phyloP scores from a whole-genome alignment of 768 basidiomycete genomes.

The Trametes maxima region DNA sequence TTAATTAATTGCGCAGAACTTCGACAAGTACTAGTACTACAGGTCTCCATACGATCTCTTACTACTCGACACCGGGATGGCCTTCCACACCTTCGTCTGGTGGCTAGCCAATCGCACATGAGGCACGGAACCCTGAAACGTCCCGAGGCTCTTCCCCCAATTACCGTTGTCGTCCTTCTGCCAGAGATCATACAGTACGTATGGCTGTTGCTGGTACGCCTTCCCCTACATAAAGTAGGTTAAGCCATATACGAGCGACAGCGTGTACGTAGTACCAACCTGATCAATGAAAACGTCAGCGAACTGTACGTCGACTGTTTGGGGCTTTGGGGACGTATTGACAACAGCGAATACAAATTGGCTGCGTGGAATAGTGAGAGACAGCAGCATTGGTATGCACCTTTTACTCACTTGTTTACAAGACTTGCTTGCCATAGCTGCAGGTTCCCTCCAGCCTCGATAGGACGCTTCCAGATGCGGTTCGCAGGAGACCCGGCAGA shows the following conservation, averaged over 20 bases:
- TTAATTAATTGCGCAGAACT: not conserved
- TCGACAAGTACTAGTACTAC: not conserved
- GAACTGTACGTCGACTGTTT: conserved; percentile 34
- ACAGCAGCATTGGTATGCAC: not conserved
- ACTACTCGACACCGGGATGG: conserved; percentile 23
- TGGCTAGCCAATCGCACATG: conserved; percentile 32
- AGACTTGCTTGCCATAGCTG: conserved; percentile 39
- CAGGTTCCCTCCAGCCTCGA: conserved; percentile 32
- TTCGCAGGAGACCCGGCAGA: conserved; percentile 33
- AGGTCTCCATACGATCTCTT: not conserved
- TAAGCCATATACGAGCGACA: no score
- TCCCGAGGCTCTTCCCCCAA: conserved; percentile 34
- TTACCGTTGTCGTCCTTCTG: conserved; percentile 31
- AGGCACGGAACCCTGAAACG: conserved; percentile 26
- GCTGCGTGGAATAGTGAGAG: conserved; percentile 4
- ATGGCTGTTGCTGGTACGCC: conserved; percentile 27
- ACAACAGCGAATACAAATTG: conserved; percentile 38
- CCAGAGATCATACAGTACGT: conserved; percentile 39
- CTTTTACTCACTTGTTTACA: conserved; percentile 33
- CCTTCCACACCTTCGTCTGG: conserved; percentile 36
- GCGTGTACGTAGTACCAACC: conserved; percentile 1
- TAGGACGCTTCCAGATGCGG: conserved; percentile 37
- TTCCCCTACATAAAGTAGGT: not conserved
- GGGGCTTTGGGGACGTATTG: conserved; percentile 36
- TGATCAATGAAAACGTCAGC: conserved; percentile 39